These are phyloP conservation scores for Melampsora americana DNA, from an alignment of 1,284 basidiomycete species.

Conservation along the genomic window DNA sequence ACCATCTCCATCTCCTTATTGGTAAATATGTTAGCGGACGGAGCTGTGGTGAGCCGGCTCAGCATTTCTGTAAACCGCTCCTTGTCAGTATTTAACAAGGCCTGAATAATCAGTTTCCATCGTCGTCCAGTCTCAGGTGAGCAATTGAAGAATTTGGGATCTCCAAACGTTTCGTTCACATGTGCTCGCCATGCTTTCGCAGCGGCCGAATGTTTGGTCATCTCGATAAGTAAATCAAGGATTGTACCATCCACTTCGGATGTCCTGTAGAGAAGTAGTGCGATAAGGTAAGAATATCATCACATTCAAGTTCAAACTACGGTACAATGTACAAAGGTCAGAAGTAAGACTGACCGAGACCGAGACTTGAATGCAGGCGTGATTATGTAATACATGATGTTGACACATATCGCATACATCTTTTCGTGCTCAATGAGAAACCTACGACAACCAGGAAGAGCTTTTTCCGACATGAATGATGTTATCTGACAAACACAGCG, in stretches of 20 bases:
- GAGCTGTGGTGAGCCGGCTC: constrained; percentile 71
- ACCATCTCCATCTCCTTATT: constrained; percentile 92
- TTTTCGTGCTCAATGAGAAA: constrained; percentile 83
- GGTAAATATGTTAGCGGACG: constrained; percentile 93
- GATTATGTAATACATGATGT: constrained; percentile 80
- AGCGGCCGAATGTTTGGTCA: constrained; percentile 72
- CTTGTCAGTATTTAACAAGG: constrained; percentile 81
- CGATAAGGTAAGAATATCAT: constrained; percentile 11
- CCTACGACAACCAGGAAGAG: constrained; percentile 72
- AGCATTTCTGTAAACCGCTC: constrained; percentile 78
- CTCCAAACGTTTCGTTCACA: constrained; percentile 76
- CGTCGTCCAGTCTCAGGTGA: constrained; percentile 60
- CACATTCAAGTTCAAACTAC: constrained; percentile 38
- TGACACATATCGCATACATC: constrained; percentile 70
- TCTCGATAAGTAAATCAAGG: constrained; percentile 69
- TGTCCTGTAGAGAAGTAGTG: constrained; percentile 45
- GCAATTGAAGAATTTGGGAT: constrained; percentile 80
- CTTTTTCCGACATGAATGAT: constrained; percentile 67
- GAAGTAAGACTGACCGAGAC: constrained; percentile 59
- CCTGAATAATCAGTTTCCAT: constrained; percentile 77
- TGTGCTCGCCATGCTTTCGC: constrained; percentile 79
- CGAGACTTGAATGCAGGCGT: constrained; percentile 73
- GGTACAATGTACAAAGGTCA: constrained; percentile 13
- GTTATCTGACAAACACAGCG: constrained; percentile 61
- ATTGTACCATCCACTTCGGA: constrained; percentile 58